phyloP scores from a whole-genome alignment of 352 stramenopile genomes.

The Pythium grandisporangium region DNA sequence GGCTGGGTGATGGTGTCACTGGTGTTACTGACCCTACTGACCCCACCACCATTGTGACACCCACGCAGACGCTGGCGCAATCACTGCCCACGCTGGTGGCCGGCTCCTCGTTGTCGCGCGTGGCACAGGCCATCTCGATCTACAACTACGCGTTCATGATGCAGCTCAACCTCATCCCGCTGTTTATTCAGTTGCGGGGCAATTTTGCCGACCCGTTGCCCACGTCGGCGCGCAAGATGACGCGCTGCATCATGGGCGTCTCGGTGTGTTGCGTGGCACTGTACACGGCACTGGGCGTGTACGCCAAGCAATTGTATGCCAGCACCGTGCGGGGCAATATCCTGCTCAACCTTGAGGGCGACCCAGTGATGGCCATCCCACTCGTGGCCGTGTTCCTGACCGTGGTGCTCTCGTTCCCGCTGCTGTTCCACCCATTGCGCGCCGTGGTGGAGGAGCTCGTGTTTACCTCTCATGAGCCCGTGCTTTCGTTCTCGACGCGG shows the following conservation, averaged over 20 bases:
- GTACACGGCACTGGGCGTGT: constrained; percentile 48
- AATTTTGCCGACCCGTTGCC: constrained; percentile 43
- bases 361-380: constrained; percentile 55
- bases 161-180: constrained; percentile 70
- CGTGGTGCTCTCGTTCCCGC: constrained; percentile 60
- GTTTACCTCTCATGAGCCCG: constrained; percentile 27
- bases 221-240: constrained; percentile 39
- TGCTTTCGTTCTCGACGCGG: constrained; percentile 36
- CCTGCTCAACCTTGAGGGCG: constrained; percentile 70
- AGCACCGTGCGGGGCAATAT: constrained; percentile 52
- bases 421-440: constrained; percentile 67
- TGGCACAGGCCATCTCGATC: constrained; percentile 53
- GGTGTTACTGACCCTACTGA: neutral
- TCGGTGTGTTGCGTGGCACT: constrained; percentile 47
- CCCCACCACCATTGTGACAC: constrained; percentile 4
- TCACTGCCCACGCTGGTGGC: constrained; percentile 18
- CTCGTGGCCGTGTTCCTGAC: constrained; percentile 63
- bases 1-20: neutral
- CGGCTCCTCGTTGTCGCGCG: constrained; percentile 25
- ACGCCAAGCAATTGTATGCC: constrained; percentile 45
- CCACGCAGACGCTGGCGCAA: neutral
- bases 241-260: constrained; percentile 33
- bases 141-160: constrained; percentile 86
- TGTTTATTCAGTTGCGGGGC: constrained; percentile 61
- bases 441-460: constrained; percentile 49